These are phyloP conservation scores for Sarocladium brachiariae DNA, from an alignment of 2,329 filamentous ascomycete genomes.

Conservation along the genomic window DNA sequence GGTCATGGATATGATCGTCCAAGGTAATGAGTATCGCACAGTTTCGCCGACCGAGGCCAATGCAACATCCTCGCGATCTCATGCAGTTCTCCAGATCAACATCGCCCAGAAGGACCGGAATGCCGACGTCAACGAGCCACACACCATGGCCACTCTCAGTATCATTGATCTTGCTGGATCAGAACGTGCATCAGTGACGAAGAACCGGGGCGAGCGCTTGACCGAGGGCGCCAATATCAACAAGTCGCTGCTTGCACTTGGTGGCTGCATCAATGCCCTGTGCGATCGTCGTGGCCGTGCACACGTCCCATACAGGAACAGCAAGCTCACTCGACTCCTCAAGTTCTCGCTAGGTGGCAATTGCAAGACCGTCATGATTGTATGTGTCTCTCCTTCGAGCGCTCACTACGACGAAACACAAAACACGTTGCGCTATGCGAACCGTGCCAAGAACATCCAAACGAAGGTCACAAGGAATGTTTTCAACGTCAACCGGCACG, in stretches of 20 bases:
- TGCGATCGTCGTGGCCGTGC: constrained; percentile 88
- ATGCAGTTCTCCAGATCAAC: constrained; percentile 96
- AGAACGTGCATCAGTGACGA: constrained; percentile 91
- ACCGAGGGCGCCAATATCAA: constrained; percentile 98
- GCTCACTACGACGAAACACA: constrained; percentile 97
- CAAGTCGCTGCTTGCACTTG: constrained; percentile 89
- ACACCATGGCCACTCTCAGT: constrained; percentile 96
- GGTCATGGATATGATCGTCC: constrained; percentile 99
- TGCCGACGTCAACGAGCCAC: constrained; percentile 83
- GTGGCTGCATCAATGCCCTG: constrained; percentile 96
- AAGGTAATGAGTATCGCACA: constrained; percentile 88
- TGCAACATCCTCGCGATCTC: constrained; percentile 92
- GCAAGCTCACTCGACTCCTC: constrained; percentile 87
- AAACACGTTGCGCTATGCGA: constrained; percentile 94
- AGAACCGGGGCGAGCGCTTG: constrained; percentile 87
- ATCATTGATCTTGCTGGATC: constrained; percentile 97
- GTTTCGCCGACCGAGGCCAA: constrained; percentile 97
- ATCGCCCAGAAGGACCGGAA: constrained; percentile 91
- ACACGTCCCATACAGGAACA: constrained; percentile 96
- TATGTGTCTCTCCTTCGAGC: constrained; percentile 94
- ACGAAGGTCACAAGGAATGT: constrained; percentile 99
- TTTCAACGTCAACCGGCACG: constrained; percentile 97
- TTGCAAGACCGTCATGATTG: constrained; percentile 99
- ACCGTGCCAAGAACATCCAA: constrained; percentile 98
- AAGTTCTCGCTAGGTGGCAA: constrained; percentile 98